Percentiles rank a stretch among this genome's conserved stretches.
Conservation (phyloP, 169 alveolate genomes). For the Cardiosporidium cionae region DNA sequence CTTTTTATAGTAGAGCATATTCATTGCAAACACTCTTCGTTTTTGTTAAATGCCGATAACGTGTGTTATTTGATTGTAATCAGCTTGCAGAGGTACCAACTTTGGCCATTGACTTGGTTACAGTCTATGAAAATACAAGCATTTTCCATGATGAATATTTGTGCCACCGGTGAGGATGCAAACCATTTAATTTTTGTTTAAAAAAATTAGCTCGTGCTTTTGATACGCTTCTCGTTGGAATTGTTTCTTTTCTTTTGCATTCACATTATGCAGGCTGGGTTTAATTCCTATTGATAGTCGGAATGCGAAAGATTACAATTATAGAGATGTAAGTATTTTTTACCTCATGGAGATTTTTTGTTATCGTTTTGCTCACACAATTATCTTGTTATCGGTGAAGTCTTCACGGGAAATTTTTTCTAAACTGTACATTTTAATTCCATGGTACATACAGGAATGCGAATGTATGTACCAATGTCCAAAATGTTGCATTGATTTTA, state of each 20-base stretch:
- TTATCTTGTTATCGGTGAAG: neutral
- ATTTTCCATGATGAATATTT: conserved; percentile 83
- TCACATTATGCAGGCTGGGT: conserved; percentile 46
- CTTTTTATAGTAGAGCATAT: neutral
- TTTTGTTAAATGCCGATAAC: neutral
- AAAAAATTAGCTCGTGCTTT: neutral
- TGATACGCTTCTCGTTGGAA: no score
- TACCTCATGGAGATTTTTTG: neutral
- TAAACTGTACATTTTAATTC: neutral
- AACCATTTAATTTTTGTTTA: neutral
- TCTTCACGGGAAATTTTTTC: neutral
- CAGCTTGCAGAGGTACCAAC: conserved; percentile 84
- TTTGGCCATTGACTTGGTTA: conserved; percentile 82
- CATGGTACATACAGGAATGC: conserved; percentile 48
- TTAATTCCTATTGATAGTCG: conserved; percentile 71
- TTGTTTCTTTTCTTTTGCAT: no score
- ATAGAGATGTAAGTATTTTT: conserved; percentile 27
- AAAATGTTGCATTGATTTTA: conserved; percentile 66
- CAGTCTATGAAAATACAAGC: conserved; percentile 71
- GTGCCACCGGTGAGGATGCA: conserved; percentile 59
- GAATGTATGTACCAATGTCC: conserved; percentile 64
- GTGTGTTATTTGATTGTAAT: neutral
- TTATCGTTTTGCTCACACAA: no score
- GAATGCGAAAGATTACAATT: conserved; percentile 57
- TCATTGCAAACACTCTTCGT: neutral